phyloP scores from a whole-genome alignment of 768 basidiomycete genomes.

The Podaxis sp. region DNA sequence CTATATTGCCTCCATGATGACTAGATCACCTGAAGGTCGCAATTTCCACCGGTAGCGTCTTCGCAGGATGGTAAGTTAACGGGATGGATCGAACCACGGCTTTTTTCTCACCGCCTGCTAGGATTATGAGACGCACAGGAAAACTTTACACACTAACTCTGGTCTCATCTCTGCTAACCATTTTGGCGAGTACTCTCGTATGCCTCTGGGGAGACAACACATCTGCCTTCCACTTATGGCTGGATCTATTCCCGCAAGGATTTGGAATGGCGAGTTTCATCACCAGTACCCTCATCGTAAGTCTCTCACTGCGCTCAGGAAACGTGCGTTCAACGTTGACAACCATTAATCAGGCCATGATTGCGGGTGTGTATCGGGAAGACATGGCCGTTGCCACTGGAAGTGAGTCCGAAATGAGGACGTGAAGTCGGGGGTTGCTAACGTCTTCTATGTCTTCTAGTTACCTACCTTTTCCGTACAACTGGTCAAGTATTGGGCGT shows the following conservation, averaged over 20 bases:
- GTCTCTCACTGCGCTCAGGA: slow-evolving; percentile 27
- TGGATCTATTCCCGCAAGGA: slow-evolving; percentile 78
- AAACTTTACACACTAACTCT: slow-evolving; percentile 80
- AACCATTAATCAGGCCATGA: slow-evolving; percentile 66
- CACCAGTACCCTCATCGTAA: slow-evolving; percentile 82
- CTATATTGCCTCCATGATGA: slow-evolving; percentile 19
- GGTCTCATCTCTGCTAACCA: slow-evolving; percentile 55
- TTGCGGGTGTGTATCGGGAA: slow-evolving; percentile 74
- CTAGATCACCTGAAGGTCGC: slow-evolving; percentile 52
- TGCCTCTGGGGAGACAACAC: slow-evolving; percentile 67
- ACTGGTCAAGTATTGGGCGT: slow-evolving; percentile 97
- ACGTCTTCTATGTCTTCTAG: slow-evolving; percentile 44
- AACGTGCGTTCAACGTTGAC: slow-evolving; percentile 16
- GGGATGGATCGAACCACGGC: slow-evolving; percentile 2
- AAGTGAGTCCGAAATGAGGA: slow-evolving; percentile 52
- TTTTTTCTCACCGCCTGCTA: slow-evolving; percentile 28
- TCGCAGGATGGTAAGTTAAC: slow-evolving; percentile 74
- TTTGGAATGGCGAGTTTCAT: slow-evolving; percentile 85
- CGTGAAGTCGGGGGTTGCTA: slow-evolving; percentile 19
- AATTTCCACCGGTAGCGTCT: slow-evolving; percentile 81
- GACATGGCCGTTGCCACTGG: slow-evolving; percentile 90
- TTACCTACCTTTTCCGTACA: slow-evolving; percentile 91
- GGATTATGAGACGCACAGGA: slow-evolving; percentile 86
- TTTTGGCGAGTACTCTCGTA: slow-evolving; percentile 62
- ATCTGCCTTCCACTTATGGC: slow-evolving; percentile 64